Conservation (phyloP, 2,329 filamentous ascomycete genomes). For the Knufia fluminis region DNA sequence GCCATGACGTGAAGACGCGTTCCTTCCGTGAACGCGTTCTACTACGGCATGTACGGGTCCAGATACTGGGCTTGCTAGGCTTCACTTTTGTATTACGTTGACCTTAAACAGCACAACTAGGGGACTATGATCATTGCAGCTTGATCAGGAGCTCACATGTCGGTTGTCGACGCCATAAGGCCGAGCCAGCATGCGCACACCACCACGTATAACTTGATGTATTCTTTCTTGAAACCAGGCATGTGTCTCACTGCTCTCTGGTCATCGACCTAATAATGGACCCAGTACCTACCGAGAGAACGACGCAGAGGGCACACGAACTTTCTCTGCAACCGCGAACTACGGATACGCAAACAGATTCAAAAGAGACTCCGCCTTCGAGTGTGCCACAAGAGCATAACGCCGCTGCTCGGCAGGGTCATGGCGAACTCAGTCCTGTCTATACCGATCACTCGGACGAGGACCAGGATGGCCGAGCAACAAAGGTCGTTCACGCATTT, state of each 20-base stretch:
- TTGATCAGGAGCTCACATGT: background rate
- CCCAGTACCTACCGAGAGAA: background rate
- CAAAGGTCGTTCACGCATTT: background rate
- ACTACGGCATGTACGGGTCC: background rate
- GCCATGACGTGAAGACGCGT: background rate
- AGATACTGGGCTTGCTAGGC: background rate
- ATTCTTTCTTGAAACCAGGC: constrained; percentile 7
- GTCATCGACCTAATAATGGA: background rate
- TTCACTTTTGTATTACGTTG: background rate
- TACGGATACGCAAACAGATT: background rate
- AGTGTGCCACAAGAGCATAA: background rate
- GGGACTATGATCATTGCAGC: background rate
- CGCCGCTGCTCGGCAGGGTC: background rate
- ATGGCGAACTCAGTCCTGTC: background rate
- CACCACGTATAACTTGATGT: background rate
- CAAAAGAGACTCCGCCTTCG: background rate
- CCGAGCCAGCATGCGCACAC: background rate
- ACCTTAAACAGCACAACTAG: no score
- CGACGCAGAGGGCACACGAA: background rate
- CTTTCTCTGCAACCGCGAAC: background rate
- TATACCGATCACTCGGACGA: background rate
- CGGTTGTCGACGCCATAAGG: background rate
- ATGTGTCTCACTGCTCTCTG: background rate
- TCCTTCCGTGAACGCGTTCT: background rate
- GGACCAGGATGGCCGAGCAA: background rate